Evolutionary conservation across 805 yeast genomes (phyloP), one percentile per base, ranked within the genome.

Genomic region (Candida mattraensis): DNA sequence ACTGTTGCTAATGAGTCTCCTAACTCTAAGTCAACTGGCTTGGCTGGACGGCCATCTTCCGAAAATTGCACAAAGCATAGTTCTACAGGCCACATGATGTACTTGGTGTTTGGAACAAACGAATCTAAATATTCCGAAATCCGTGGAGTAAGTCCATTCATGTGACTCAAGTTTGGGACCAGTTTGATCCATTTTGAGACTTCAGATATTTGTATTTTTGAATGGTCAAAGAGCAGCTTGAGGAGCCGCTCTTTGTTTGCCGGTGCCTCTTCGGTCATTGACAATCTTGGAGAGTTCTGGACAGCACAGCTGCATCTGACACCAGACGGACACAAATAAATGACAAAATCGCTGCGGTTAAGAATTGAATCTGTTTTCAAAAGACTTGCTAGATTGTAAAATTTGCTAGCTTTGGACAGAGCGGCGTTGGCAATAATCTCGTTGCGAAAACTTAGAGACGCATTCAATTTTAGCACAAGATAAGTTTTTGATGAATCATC

Each of bases 51-150:
- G 14, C 23, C 17, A 22, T 48, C 57, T 1, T 45, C 36, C 2
- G 58, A 74, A 36, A 69, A 62, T 51, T 84, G 93, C 4, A 76
- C 63, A 38, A 75, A 65, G 49, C 89, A 81, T 14, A 84, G 60
- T 29, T 73, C 75, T 49, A 81, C 60, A 0, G 94, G 94, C 94
- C 94, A 85, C 28, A 77, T 58, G 2, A 84, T 72, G 37, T 67
- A 76, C 49, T 80, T 79, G 18, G 66, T 67, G 46, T 70, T 75
- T 1, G 51, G 45, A 2, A 38, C 36, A 18, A 27, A 27, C 0
- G 40, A 29, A 6, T 63, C 65, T 29, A 80, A 64, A 54, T 74
- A 83, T 16, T 68, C 66, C 9, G 87, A 66, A 3, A 84, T 70
- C 8, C 67, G 67, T 0, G 88, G 80, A 0, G 89, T 78, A 45